These are phyloP conservation scores for carrot (Daucus carota) DNA, from an alignment of 129 eudicot species.

Conservation along the genomic window DNA sequence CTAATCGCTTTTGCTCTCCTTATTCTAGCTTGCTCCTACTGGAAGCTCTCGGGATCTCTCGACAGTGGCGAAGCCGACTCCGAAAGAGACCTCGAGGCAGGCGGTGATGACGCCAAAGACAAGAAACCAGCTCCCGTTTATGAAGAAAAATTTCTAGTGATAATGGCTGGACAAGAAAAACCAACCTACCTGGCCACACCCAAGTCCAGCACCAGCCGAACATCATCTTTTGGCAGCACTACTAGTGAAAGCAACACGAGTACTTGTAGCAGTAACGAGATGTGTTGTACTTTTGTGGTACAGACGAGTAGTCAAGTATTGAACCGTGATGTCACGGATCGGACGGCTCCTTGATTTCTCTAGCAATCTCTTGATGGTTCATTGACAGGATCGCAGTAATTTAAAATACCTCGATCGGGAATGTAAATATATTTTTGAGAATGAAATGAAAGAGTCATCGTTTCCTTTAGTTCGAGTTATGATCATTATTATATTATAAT, in stretches of 20 bases:
- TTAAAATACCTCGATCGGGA: neutral
- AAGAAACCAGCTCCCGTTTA: conserved; percentile 8
- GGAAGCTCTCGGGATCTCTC: conserved; percentile 32
- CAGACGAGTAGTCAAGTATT: neutral
- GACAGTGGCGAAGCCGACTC: neutral
- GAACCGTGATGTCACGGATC: neutral
- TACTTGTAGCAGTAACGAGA: conserved; percentile 5
- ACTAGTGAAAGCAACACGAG: conserved; percentile 7
- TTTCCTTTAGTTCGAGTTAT: too few species aligned
- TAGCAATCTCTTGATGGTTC: neutral
- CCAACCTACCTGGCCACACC: conserved; percentile 49
- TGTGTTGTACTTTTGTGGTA: too few species aligned
- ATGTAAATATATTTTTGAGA: conserved; percentile 11
- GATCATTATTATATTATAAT: too few species aligned
- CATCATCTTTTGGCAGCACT: conserved; percentile 23
- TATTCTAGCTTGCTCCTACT: conserved; percentile 47
- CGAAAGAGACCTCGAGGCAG: conserved; percentile 24
- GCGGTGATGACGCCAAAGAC: conserved; percentile 6
- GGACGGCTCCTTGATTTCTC: neutral
- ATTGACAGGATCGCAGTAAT: neutral
- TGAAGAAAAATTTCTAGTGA: conserved; percentile 31
- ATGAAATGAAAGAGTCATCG: neutral
- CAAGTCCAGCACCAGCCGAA: conserved; percentile 15
- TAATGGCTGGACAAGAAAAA: conserved; percentile 42
- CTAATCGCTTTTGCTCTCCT: conserved; percentile 43